These are phyloP conservation scores for Saccharum spontaneum DNA, from an alignment of 176 grass and related monocot species.

Conservation along the genomic window DNA sequence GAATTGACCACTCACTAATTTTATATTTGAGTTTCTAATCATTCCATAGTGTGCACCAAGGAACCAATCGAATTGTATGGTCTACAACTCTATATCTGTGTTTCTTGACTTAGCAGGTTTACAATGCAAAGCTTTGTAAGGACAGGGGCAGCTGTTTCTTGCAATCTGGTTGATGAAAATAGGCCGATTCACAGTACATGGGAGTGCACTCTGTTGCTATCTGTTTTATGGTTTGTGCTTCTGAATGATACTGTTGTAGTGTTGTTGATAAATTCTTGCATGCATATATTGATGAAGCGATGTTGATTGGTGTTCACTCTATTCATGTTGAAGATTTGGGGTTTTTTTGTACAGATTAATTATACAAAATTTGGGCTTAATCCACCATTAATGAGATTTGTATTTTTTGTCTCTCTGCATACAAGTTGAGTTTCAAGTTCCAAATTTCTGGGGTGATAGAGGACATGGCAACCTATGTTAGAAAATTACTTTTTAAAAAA, in stretches of 20 bases:
- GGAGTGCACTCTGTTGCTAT: not conserved
- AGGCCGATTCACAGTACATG: not conserved
- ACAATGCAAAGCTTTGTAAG: not conserved
- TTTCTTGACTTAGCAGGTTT: conserved; percentile 15
- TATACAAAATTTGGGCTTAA: not conserved
- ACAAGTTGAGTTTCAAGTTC: not conserved
- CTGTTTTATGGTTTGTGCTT: not conserved
- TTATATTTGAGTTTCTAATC: conserved; percentile 37
- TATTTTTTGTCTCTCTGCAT: not conserved
- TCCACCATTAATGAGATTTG: not conserved
- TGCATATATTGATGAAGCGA: not conserved
- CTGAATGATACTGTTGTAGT: not conserved
- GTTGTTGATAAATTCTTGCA: not conserved
- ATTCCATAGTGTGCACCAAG: conserved; percentile 22
- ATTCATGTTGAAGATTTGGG: not conserved
- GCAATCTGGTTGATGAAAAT: conserved; percentile 5
- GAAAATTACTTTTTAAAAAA: not conserved
- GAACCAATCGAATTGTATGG: conserved; percentile 21
- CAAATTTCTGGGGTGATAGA: not conserved
- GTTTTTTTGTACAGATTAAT: not conserved
- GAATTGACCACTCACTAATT: conserved; percentile 30
- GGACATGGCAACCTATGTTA: not conserved
- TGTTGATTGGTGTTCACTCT: not conserved
- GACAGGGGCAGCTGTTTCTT: not conserved
- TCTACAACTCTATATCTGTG: conserved; percentile 10